Percentiles rank a stretch among this genome's conserved stretches.
These are phyloP conservation scores for Hypoxylon sp. DNA, from an alignment of 2,329 filamentous ascomycete genomes.

Conservation along the genomic window DNA sequence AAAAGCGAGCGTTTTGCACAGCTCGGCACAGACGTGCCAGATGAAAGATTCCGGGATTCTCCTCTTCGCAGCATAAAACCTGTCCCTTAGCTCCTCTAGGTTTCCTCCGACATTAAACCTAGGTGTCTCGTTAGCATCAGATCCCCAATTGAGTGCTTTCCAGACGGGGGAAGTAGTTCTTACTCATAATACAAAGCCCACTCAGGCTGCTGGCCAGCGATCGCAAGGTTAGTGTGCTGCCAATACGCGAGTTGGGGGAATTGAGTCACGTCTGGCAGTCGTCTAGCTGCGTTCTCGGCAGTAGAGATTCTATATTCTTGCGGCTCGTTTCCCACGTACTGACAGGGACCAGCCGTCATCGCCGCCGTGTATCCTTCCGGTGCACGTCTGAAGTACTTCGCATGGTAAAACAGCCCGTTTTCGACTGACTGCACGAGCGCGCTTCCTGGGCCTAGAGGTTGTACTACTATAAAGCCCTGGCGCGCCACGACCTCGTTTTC, in stretches of 20 bases:
- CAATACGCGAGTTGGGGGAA: background rate
- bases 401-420: background rate
- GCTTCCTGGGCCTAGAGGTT: too few species aligned
- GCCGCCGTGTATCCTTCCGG: background rate
- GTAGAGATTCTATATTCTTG: conserved; percentile 8
- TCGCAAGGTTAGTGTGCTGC: too few species aligned
- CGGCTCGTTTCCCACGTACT: background rate
- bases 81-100: background rate
- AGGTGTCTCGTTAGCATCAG: too few species aligned
- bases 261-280: background rate
- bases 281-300: background rate
- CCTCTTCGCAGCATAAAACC: background rate
- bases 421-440: background rate
- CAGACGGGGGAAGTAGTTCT: too few species aligned
- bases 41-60: conserved; percentile 17
- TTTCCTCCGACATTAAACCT: too few species aligned
- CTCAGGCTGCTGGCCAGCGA: too few species aligned
- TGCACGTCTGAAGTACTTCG: too few species aligned
- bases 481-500: too few species aligned
- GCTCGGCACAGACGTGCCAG: conserved; percentile 13
- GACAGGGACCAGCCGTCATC: background rate
- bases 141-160: too few species aligned
- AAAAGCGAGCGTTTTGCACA: conserved; percentile 2
- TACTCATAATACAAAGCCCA: conserved; percentile 6
- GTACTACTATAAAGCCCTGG: too few species aligned